Evolutionary conservation across 2,329 filamentous ascomycete genomes (phyloP).

Genomic region (Claviceps capensis): DNA sequence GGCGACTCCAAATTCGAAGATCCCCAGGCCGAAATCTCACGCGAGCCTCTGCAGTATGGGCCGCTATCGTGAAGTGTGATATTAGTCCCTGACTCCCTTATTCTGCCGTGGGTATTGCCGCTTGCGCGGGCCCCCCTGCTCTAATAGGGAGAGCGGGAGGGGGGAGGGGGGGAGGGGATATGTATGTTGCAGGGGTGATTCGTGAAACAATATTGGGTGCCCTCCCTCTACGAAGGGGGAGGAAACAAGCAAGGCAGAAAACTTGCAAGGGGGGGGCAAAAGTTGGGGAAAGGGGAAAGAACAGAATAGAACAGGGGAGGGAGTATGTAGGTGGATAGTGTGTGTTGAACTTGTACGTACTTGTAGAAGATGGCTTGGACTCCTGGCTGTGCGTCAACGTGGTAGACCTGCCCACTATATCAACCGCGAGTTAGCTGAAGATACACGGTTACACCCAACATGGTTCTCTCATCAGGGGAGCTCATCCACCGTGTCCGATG

Average conservation of each 20-base stretch:
- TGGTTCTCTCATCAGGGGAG: no score
- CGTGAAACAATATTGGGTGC: no score
- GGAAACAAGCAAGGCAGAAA: no score
- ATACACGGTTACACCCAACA: no score
- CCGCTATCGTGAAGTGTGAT: not conserved
- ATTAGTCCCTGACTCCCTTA: not conserved
- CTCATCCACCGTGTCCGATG: no score
- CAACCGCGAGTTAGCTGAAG: not conserved
- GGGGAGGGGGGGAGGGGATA: no score
- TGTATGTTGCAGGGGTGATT: no score
- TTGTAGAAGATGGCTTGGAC: slow-evolving; percentile 1
- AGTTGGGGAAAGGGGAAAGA: not conserved
- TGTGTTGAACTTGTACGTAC: not conserved
- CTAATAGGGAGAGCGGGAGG: no score
- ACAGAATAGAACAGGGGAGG: not conserved
- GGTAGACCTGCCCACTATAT: not conserved
- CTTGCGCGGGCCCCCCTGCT: not conserved
- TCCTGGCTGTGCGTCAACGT: not conserved
- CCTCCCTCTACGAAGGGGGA: no score
- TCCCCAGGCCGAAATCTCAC: not conserved
- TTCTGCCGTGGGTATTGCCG: not conserved
- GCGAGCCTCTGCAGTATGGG: not conserved
- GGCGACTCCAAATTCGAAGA: not conserved
- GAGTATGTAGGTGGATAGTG: not conserved
- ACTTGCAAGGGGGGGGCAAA: no score